Percentiles rank a stretch among this genome's conserved stretches.
phyloP scores from a whole-genome alignment of 2,329 filamentous ascomycete species.

The Canariomyces notabilis region DNA sequence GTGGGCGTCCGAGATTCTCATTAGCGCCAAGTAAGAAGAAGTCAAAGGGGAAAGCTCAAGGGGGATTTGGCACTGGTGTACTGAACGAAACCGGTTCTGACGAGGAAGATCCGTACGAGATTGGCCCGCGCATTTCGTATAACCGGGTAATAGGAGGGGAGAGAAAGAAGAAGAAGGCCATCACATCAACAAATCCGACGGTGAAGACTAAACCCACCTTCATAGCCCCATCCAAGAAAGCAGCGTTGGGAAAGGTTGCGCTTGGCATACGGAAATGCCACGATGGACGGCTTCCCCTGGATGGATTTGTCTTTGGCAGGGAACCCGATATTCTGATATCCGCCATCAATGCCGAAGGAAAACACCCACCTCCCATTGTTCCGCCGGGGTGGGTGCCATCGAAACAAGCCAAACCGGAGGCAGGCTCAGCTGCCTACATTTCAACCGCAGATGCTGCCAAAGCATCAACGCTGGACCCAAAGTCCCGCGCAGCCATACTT shows the following conservation, averaged over 20 bases:
- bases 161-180: constrained; percentile 66
- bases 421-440: constrained; percentile 40
- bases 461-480: constrained; percentile 68
- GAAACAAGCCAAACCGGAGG: constrained; percentile 38
- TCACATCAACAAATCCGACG: constrained; percentile 56
- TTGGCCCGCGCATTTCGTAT: constrained; percentile 86
- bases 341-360: constrained; percentile 36
- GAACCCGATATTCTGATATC: constrained; percentile 43
- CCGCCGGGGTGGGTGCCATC: constrained; percentile 70
- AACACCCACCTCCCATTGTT: constrained; percentile 61
- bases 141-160: constrained; percentile 75
- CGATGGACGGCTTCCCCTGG: constrained; percentile 73
- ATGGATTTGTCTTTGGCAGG: constrained; percentile 71
- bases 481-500: constrained; percentile 69
- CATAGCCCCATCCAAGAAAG: constrained; percentile 60
- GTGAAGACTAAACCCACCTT: constrained; percentile 67
- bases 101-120: constrained; percentile 88
- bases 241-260: constrained; percentile 32
- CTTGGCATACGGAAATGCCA: constrained; percentile 65
- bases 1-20: constrained; percentile 26
- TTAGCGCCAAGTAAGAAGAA: constrained; percentile 35
- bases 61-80: constrained; percentile 81
- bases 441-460: constrained; percentile 76
- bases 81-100: constrained; percentile 92
- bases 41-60: constrained; percentile 48